phyloP scores from a whole-genome alignment of 164 flowering plant species.

The Umbilicus rupestris region DNA sequence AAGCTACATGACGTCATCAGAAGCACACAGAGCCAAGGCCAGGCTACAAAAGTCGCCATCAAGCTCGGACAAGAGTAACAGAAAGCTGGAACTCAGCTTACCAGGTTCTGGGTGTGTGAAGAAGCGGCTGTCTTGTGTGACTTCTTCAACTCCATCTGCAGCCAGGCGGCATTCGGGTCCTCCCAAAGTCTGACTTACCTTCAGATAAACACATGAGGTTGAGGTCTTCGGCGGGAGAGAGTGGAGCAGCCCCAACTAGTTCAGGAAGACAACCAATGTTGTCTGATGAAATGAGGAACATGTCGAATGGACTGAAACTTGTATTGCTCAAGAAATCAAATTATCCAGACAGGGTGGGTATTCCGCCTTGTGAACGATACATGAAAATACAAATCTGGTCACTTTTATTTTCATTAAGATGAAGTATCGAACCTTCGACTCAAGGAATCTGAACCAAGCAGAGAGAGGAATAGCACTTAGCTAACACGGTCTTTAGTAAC shows the following conservation, averaged over 20 bases:
- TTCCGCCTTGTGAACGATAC: neutral
- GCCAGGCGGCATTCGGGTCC: constrained; percentile 2
- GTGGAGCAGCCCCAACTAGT: neutral
- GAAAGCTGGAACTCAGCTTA: neutral
- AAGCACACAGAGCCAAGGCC: neutral
- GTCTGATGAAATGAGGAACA: too few relatives aligned
- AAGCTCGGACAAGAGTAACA: neutral
- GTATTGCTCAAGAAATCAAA: too few relatives aligned
- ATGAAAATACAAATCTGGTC: neutral
- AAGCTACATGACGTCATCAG: neutral
- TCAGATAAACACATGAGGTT: neutral
- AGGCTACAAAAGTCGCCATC: neutral
- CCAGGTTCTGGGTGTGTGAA: neutral
- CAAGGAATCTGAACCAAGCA: neutral
- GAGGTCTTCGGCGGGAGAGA: neutral
- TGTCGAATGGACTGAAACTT: too few relatives aligned
- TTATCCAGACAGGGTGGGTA: too few relatives aligned
- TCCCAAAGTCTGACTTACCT: neutral
- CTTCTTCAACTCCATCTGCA: neutral
- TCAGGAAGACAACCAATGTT: neutral
- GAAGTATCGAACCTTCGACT: neutral
- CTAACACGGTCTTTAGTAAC: constrained; percentile 38
- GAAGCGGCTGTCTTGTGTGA: neutral
- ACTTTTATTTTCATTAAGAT: neutral
- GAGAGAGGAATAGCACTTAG: neutral